Conservation (phyloP, 495 filamentous ascomycete species). For the Penicillium antarcticum region DNA sequence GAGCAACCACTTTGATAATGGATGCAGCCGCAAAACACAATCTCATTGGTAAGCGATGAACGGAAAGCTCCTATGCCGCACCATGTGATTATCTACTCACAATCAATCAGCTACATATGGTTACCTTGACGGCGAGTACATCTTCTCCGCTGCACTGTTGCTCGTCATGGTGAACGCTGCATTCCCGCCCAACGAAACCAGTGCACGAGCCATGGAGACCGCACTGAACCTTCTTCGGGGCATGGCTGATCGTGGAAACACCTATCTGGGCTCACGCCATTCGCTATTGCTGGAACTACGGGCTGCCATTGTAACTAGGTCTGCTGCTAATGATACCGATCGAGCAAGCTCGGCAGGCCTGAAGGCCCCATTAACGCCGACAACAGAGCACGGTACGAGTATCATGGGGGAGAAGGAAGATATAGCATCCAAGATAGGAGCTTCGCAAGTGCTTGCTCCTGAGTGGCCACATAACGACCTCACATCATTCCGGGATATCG, state of each 20-base stretch:
- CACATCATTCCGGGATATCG: conserved; percentile 29
- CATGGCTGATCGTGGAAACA: conserved; percentile 49
- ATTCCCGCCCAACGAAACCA: conserved; percentile 39
- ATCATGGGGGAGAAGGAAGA: background rate
- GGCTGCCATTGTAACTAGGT: conserved; percentile 25
- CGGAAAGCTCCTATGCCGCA: background rate
- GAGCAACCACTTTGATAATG: conserved; percentile 47
- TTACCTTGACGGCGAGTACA: conserved; percentile 49
- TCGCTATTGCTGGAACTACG: conserved; percentile 35
- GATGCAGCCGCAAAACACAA: conserved; percentile 41
- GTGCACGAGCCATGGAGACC: conserved; percentile 38
- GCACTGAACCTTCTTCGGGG: conserved; percentile 38
- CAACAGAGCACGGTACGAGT: conserved; percentile 13
- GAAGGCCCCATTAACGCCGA: conserved; percentile 12
- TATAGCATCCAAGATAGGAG: background rate
- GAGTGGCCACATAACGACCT: conserved; percentile 24
- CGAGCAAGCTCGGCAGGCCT: background rate
- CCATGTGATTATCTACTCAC: background rate
- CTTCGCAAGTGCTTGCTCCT: background rate
- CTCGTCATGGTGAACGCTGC: conserved; percentile 50
- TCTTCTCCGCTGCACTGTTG: conserved; percentile 46
- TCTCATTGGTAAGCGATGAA: conserved; percentile 33
- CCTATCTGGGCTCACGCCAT: conserved; percentile 40
- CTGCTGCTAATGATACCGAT: background rate
- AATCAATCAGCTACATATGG: conserved; percentile 41